Conservation (phyloP, 352 stramenopile genomes). For the Lagenidium sp. region DNA sequence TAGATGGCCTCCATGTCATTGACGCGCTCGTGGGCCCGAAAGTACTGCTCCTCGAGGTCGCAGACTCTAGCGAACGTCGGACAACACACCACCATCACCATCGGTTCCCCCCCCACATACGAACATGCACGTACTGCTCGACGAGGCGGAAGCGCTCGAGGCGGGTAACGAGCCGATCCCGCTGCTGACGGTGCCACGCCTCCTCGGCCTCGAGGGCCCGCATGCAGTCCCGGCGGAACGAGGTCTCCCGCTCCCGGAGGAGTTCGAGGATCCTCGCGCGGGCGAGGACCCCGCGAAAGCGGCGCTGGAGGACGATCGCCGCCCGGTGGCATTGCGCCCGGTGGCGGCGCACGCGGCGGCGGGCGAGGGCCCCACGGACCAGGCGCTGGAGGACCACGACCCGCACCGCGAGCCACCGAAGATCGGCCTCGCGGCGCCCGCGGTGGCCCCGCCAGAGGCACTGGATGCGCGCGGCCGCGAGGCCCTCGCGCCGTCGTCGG, state of each 20-base stretch:
- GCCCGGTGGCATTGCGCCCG: constrained; percentile 6
- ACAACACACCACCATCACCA: too few relatives aligned
- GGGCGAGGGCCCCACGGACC: constrained; percentile 31
- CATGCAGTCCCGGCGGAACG: constrained; percentile 63
- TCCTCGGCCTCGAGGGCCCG: constrained; percentile 56
- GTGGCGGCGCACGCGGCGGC: constrained; percentile 22
- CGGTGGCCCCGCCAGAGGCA: constrained; percentile 41
- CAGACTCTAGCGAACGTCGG: constrained; percentile 25
- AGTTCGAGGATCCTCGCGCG: constrained; percentile 23
- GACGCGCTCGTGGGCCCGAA: constrained; percentile 42
- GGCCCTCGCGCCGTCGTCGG: constrained; percentile 2
- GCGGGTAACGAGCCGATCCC: constrained; percentile 40
- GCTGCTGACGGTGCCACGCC: constrained; percentile 48
- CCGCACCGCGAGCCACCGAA: constrained; percentile 35
- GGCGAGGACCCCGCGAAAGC: constrained; percentile 54
- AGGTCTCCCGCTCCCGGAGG: constrained; percentile 46
- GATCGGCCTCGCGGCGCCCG: constrained; percentile 33
- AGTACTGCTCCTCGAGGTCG: constrained; percentile 60
- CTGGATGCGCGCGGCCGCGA: constrained; percentile 52
- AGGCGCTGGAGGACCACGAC: constrained; percentile 47
- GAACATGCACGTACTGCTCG: constrained; percentile 28
- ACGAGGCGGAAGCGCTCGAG: constrained; percentile 46
- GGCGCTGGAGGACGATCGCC: constrained; percentile 51
- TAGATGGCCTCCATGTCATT: constrained; percentile 75
- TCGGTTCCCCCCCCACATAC: too few relatives aligned